phyloP scores from a whole-genome alignment of 1,139 yeast genomes.

The Geotrichum fermentans region DNA sequence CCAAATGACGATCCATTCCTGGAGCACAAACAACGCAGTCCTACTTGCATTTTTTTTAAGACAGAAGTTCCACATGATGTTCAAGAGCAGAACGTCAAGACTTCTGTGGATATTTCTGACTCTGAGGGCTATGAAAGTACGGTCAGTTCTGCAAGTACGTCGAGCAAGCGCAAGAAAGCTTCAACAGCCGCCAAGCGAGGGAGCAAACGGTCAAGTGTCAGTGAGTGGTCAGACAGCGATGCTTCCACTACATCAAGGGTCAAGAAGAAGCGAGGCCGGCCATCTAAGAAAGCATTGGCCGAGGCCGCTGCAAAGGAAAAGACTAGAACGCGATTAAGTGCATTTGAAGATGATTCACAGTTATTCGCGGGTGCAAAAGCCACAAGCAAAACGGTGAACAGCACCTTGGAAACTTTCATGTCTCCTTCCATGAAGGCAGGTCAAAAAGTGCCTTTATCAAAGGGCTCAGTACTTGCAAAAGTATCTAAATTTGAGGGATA shows the following conservation, averaged over 20 bases:
- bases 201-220: conserved; percentile 6
- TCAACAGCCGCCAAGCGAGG: conserved; percentile 2
- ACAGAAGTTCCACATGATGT: neutral
- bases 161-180: conserved; percentile 9
- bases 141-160: conserved; percentile 4
- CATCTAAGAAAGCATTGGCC: conserved; percentile 1
- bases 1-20: conserved; percentile 55
- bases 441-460: conserved; percentile 1
- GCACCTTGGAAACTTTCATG: neutral
- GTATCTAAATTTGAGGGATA: conserved; percentile 15
- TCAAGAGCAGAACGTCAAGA: neutral
- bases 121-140: conserved; percentile 8
- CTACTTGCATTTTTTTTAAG: conserved; percentile 48
- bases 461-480: conserved; percentile 13
- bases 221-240: conserved; percentile 12
- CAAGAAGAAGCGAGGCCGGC: conserved; percentile 10
- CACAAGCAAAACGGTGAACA: neutral
- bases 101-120: conserved; percentile 1
- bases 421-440: conserved; percentile 1
- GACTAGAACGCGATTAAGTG: conserved; percentile 1
- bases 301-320: neutral
- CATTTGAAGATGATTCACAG: conserved; percentile 6
- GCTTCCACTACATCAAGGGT: conserved; percentile 5
- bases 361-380: neutral
- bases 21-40: conserved; percentile 41